These are phyloP conservation scores for Ustulina deusta DNA, from an alignment of 2,329 filamentous ascomycete species.

Conservation along the genomic window DNA sequence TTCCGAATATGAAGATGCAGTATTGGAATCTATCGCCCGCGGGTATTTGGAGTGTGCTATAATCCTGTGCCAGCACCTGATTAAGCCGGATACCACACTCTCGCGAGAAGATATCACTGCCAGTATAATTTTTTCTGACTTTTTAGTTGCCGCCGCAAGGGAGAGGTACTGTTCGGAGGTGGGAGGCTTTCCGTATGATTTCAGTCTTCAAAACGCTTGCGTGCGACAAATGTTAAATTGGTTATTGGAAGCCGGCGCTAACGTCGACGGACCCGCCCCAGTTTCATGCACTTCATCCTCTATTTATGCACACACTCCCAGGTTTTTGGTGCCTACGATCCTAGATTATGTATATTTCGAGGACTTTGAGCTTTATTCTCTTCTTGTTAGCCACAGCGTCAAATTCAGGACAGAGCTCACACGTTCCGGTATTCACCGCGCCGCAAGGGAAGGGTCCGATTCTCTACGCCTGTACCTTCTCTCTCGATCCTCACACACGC, in stretches of 20 bases:
- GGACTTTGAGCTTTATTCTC: background rate
- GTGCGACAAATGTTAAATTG: constrained; percentile 11
- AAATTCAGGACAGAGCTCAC: background rate
- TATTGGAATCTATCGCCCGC: background rate
- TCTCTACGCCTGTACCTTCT: constrained; percentile 12
- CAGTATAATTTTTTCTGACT: background rate
- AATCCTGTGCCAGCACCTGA: background rate
- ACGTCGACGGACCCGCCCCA: background rate
- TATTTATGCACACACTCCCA: background rate
- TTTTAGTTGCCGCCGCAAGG: background rate
- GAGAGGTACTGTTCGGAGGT: background rate
- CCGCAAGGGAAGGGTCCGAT: background rate
- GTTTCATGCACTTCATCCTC: no score
- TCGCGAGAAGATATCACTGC: background rate
- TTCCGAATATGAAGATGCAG: background rate
- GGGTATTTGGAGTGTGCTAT: constrained; percentile 12
- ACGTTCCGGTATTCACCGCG: background rate
- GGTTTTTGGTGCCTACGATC: background rate
- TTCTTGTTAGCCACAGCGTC: background rate
- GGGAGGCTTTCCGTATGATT: background rate
- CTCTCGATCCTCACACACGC: background rate
- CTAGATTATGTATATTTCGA: background rate
- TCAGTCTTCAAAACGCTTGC: background rate
- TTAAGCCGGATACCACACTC: background rate
- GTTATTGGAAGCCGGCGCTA: constrained; percentile 1